Conservation (phyloP, 164 flowering plant genomes). For the Amborella trichopoda region DNA sequence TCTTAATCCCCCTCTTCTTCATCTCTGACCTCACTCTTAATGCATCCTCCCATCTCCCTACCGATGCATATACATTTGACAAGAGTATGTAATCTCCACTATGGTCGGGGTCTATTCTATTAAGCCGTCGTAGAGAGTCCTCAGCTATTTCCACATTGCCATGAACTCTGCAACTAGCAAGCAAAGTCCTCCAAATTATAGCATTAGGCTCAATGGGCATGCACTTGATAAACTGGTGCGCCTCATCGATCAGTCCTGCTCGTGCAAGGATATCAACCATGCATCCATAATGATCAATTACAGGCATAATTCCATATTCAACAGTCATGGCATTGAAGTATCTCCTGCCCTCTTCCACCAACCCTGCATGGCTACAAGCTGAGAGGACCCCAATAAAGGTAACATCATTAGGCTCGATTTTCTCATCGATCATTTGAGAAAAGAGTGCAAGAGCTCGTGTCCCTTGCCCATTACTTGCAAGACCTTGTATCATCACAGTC, state of each 20-base stretch:
- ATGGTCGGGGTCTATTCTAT: slow-evolving; percentile 22
- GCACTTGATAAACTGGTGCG: slow-evolving; percentile 24
- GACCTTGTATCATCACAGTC: slow-evolving; percentile 56
- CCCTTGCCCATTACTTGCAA: slow-evolving; percentile 42
- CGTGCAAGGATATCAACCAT: slow-evolving; percentile 43
- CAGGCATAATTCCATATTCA: slow-evolving; percentile 33
- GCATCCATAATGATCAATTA: slow-evolving; percentile 39
- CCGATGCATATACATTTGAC: slow-evolving; percentile 29
- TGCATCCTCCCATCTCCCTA: slow-evolving; percentile 31
- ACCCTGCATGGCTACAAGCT: slow-evolving; percentile 37
- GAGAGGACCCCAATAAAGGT: slow-evolving; percentile 35
- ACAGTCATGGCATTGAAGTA: slow-evolving; percentile 24
- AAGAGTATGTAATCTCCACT: slow-evolving; percentile 35
- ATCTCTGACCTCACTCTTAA: slow-evolving; percentile 18
- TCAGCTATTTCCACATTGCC: slow-evolving; percentile 32
- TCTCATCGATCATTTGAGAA: slow-evolving; percentile 24
- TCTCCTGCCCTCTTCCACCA: slow-evolving; percentile 29
- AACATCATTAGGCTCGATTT: slow-evolving; percentile 34
- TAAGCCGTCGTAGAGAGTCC: slow-evolving; percentile 16
- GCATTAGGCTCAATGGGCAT: slow-evolving; percentile 37
- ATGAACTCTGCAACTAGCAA: slow-evolving; percentile 33
- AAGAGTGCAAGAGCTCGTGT: slow-evolving; percentile 32
- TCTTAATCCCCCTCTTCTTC: slow-evolving; percentile 31
- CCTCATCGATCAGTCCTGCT: slow-evolving; percentile 34
- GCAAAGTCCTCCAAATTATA: slow-evolving; percentile 30